A percentile compares a stretch with the other conserved stretches of the same genome.
These are phyloP conservation scores for Cercophora scortea DNA, from an alignment of 495 filamentous ascomycete genomes.

Conservation along the genomic window DNA sequence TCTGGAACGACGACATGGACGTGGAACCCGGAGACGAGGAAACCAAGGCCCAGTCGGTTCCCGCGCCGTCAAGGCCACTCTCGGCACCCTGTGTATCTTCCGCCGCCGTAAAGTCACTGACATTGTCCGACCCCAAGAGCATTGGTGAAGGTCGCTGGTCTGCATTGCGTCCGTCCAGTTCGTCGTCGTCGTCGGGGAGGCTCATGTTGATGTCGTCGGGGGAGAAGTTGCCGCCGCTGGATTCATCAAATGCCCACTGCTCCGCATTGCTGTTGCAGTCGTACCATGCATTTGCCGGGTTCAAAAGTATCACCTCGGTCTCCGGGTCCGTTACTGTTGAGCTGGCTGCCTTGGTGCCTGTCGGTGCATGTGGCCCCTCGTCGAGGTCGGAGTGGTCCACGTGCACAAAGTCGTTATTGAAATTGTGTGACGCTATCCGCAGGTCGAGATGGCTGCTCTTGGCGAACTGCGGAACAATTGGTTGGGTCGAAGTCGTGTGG, in stretches of 20 bases:
- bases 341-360: no score
- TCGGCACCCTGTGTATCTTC: not conserved
- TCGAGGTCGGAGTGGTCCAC: not conserved
- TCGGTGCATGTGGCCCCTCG: not conserved
- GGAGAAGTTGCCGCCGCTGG: not conserved
- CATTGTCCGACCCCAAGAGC: conserved; percentile 5
- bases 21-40: conserved; percentile 7
- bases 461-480: no score
- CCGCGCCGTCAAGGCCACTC: conserved; percentile 4
- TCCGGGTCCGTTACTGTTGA: not conserved
- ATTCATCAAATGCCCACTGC: conserved; percentile 3
- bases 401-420: no score
- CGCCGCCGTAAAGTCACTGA: conserved; percentile 1
- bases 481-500: no score
- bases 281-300: conserved; percentile 14
- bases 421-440: no score
- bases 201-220: not conserved
- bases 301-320: conserved; percentile 14
- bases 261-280: conserved; percentile 20
- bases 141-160: conserved; percentile 8
- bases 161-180: conserved; percentile 7
- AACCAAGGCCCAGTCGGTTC: conserved; percentile 16
- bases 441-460: no score
- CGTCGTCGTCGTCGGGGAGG: not conserved
- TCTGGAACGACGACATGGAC: conserved; percentile 4